Percentiles rank a stretch among this genome's conserved stretches.
Evolutionary conservation across 345 rosid species (phyloP).

Genomic region (Firmiana major): DNA sequence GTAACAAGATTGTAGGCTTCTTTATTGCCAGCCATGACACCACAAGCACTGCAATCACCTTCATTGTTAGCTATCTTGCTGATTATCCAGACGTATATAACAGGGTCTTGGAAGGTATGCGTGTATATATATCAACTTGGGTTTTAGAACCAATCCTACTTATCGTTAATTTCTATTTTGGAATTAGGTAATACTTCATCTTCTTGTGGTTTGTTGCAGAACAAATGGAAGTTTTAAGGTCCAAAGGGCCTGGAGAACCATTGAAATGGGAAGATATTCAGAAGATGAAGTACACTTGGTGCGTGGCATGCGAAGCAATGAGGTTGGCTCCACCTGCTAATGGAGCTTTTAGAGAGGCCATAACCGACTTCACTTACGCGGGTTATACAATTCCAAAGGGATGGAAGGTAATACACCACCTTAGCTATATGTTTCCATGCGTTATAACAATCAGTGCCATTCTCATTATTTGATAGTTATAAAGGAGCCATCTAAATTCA

Average conservation of each 20-base stretch:
- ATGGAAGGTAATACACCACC: slow-evolving; percentile 25
- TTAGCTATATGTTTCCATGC: neutral
- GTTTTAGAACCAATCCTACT: neutral
- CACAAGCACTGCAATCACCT: slow-evolving; percentile 26
- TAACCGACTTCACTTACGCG: slow-evolving; percentile 20
- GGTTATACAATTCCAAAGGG: slow-evolving; percentile 32
- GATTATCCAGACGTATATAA: slow-evolving; percentile 12
- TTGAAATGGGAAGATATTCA: slow-evolving; percentile 27
- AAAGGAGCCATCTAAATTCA: too few relatives aligned
- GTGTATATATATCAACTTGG: neutral
- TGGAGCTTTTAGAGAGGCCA: slow-evolving; percentile 28
- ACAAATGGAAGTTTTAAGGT: slow-evolving; percentile 21
- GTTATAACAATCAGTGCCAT: too few relatives aligned
- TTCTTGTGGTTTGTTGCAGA: neutral
- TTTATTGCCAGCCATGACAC: slow-evolving; percentile 31
- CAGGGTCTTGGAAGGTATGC: slow-evolving; percentile 17
- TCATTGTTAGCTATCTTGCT: slow-evolving; percentile 19
- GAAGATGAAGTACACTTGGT: slow-evolving; percentile 30
- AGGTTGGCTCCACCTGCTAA: slow-evolving; percentile 26
- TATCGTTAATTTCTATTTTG: neutral
- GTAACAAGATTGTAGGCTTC: slow-evolving; percentile 25
- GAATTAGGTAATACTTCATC: neutral
- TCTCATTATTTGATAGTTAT: too few relatives aligned
- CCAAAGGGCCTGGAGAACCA: slow-evolving; percentile 19
- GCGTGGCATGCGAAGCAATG: slow-evolving; percentile 22